Base-by-base conservation (phyloP, 768 basidiomycete species). In the Lyophyllum atratum region DNA sequence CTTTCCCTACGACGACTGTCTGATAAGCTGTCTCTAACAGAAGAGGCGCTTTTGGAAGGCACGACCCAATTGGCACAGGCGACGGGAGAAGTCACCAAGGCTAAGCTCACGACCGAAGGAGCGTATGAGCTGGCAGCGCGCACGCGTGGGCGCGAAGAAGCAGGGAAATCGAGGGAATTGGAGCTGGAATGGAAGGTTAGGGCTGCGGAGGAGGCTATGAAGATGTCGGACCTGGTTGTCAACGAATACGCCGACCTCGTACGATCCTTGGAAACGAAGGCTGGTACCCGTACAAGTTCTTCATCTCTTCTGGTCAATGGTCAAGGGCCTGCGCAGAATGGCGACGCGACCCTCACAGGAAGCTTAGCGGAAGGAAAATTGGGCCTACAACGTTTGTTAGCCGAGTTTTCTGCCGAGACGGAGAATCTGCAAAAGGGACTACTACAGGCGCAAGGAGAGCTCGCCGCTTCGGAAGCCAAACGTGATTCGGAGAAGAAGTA, bases 161-260 rank as follows among this genome's bases (percentile, higher is more conserved):
- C 81, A 4, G 74, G 72, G 1, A 76, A 77, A 39, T 68, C 67
- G 4, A 75, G 79, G n/a, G 83, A 85, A 61, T 68, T 77, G 21
- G 79, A 78, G 28, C 66, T 88, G 49, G 75, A 80, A 60, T 59
- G 74, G 59, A 78, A 70, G 61, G 67, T 83, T 3, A 74, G 71
- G 34, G 74, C 72, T 21, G 78, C 79, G 3, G 81, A 86, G 58
- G 85, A 89, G 66, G 81, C 86, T 59, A 72, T 75, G 31, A 78
- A 76, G 61, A 82, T 90, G 79, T 77, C 79, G 39, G 90, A 92
- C 55, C 66, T 80, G 28, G 86, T 84, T 4, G 80, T 92, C 15
- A 75, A 79, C 50, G 88, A 92, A 61, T 93, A 93, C 51, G 91
- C 91, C 0, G 84, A 83, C 56, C 79, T 93, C 14, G 91, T 92